Conservation (phyloP, 2,329 filamentous ascomycete genomes). For the Fusarium hainanense region DNA sequence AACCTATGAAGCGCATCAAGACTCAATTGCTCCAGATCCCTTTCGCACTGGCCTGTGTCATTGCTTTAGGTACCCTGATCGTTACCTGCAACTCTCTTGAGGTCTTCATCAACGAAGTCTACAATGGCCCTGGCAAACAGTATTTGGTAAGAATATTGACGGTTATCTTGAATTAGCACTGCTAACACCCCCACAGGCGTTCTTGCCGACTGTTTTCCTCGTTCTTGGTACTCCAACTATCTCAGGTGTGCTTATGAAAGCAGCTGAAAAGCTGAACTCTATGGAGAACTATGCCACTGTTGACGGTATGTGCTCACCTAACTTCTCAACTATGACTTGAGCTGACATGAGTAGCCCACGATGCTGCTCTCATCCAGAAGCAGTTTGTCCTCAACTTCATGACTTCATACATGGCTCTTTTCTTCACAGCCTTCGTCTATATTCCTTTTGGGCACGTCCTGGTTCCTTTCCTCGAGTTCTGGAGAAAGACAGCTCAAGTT, state of each 20-base stretch:
- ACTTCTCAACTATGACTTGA: conserved; percentile 6
- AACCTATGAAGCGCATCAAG: conserved; percentile 77
- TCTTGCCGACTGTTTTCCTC: conserved; percentile 89
- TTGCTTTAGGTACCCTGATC: conserved; percentile 83
- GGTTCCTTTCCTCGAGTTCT: conserved; percentile 86
- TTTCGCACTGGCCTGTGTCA: conserved; percentile 79
- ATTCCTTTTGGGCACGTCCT: conserved; percentile 89
- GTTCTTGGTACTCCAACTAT: conserved; percentile 83
- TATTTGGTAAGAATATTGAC: conserved; percentile 71
- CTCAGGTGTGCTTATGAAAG: conserved; percentile 76
- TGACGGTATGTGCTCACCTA: conserved; percentile 60
- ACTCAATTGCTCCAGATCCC: conserved; percentile 85
- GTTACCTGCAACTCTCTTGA: conserved; percentile 90
- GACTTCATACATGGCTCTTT: conserved; percentile 91
- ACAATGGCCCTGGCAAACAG: conserved; percentile 86
- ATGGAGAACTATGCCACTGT: conserved; percentile 94
- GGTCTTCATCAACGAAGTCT: conserved; percentile 95
- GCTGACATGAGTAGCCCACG: conserved; percentile 66
- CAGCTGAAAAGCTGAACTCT: conserved; percentile 81
- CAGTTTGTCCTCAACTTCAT: conserved; percentile 97
- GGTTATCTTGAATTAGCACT: neutral
- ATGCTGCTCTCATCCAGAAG: conserved; percentile 88
- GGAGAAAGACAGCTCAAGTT: conserved; percentile 77
- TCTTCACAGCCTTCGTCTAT: conserved; percentile 93
- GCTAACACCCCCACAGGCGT: conserved; percentile 66